Percentiles rank a stretch among this genome's conserved stretches.
These are phyloP conservation scores for Wickerhamomyces canadensis DNA, from an alignment of 805 yeast genomes.

Conservation along the genomic window DNA sequence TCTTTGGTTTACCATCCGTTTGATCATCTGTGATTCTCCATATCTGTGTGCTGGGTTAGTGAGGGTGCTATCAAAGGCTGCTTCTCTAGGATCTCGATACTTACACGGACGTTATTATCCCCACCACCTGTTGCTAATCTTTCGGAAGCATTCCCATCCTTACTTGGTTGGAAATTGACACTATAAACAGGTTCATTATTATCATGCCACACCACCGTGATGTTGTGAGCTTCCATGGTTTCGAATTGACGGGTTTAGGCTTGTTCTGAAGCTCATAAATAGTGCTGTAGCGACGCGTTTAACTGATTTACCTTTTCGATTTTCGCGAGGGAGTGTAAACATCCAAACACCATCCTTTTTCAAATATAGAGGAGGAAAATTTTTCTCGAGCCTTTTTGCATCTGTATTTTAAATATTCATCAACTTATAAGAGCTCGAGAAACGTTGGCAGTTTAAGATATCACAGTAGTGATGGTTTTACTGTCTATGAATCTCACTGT, in stretches of 20 bases:
- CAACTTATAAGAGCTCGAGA: too few species aligned
- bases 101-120: slow-evolving; percentile 76
- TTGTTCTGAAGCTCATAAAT: too few species aligned
- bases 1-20: slow-evolving; percentile 27
- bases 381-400: too few species aligned
- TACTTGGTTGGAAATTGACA: slow-evolving; percentile 52
- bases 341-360: neutral
- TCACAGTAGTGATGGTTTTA: neutral
- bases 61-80: slow-evolving; percentile 1
- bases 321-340: neutral
- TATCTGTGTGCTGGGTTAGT: slow-evolving; percentile 10
- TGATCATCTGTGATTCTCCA: slow-evolving; percentile 26
- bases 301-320: neutral
- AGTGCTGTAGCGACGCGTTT: too few species aligned
- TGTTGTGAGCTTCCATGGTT: slow-evolving; percentile 36
- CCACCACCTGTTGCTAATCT: slow-evolving; percentile 91
- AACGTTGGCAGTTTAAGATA: neutral
- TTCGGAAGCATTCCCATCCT: slow-evolving; percentile 19
- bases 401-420: too few species aligned
- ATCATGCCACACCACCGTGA: slow-evolving; percentile 70
- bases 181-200: slow-evolving; percentile 71
- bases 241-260: neutral
- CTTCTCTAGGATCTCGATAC: slow-evolving; percentile 13
- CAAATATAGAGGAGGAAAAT: neutral
- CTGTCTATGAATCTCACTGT: neutral